Evolutionary conservation across 768 basidiomycete genomes (phyloP).

Genomic region (Lepiota venenata): DNA sequence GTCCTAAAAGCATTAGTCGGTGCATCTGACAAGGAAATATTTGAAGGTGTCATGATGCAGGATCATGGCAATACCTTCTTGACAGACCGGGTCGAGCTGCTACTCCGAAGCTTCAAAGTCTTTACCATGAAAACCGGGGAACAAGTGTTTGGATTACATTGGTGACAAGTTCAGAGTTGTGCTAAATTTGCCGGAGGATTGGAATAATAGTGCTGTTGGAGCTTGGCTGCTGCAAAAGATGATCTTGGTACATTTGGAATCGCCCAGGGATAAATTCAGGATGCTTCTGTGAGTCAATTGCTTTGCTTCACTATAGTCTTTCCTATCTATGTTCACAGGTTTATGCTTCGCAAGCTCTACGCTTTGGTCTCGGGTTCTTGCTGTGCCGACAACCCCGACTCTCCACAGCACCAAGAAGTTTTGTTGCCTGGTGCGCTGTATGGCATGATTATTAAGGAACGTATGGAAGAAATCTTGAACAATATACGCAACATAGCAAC

Average conservation of each 20-base stretch:
- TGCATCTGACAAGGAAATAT: slow-evolving; percentile 94
- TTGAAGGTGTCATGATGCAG: slow-evolving; percentile 94
- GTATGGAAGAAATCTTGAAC: slow-evolving; percentile 85
- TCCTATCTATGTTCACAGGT: slow-evolving; percentile 43
- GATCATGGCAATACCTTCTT: slow-evolving; percentile 97
- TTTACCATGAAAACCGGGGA: slow-evolving; percentile 85
- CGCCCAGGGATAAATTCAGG: slow-evolving; percentile 89
- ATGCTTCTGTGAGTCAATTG: slow-evolving; percentile 75
- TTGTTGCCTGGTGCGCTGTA: slow-evolving; percentile 91
- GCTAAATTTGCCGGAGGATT: slow-evolving; percentile 88
- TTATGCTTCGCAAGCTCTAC: slow-evolving; percentile 96
- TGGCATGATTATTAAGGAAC: slow-evolving; percentile 97
- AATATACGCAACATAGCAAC: slow-evolving; percentile 66
- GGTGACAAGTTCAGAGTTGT: slow-evolving; percentile 97
- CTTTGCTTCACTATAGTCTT: not conserved
- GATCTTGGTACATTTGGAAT: slow-evolving; percentile 85
- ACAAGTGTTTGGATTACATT: slow-evolving; percentile 90
- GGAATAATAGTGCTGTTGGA: slow-evolving; percentile 81
- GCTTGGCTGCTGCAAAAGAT: slow-evolving; percentile 80
- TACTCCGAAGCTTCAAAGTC: slow-evolving; percentile 93
- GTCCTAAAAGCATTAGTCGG: slow-evolving; percentile 90
- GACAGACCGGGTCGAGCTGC: slow-evolving; percentile 93
- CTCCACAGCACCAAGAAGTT: slow-evolving; percentile 97
- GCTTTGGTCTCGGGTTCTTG: slow-evolving; percentile 87
- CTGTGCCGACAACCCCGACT: slow-evolving; percentile 96